Percentiles rank a stretch among this genome's conserved stretches.
phyloP scores from a whole-genome alignment of 352 stramenopile species.

The Phytopythium cucurbitacearum region DNA sequence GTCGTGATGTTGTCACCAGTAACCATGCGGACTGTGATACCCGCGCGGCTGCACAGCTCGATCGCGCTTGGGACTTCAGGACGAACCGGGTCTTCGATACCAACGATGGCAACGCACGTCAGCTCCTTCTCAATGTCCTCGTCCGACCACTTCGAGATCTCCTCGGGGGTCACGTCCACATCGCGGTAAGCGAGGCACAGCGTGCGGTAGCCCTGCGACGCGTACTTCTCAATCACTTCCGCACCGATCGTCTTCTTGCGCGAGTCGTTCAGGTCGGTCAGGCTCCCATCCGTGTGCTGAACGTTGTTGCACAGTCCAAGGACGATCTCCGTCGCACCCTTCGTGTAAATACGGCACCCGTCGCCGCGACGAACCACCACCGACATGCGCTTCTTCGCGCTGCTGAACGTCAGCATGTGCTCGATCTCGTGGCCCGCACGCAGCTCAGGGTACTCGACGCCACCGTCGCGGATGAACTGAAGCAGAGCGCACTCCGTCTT shows the following conservation, averaged over 20 bases:
- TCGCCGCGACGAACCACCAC: slow-evolving; percentile 40
- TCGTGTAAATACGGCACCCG: slow-evolving; percentile 70
- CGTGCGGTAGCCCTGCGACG: slow-evolving; percentile 77
- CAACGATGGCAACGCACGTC: slow-evolving; percentile 88
- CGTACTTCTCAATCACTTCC: slow-evolving; percentile 72
- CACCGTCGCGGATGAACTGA: slow-evolving; percentile 65
- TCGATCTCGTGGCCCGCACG: slow-evolving; percentile 45
- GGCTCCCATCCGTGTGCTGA: slow-evolving; percentile 55
- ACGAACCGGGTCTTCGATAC: slow-evolving; percentile 94
- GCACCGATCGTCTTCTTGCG: slow-evolving; percentile 31
- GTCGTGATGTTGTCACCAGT: too few relatives aligned
- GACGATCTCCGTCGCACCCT: slow-evolving; percentile 73
- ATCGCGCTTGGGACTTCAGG: slow-evolving; percentile 93
- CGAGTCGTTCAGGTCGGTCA: slow-evolving; percentile 55
- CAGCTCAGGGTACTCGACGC: slow-evolving; percentile 52
- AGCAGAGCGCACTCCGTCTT: slow-evolving; percentile 80
- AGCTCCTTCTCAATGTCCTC: slow-evolving; percentile 33
- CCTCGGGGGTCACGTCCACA: slow-evolving; percentile 48
- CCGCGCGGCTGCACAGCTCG: too few relatives aligned
- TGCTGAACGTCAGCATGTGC: slow-evolving; percentile 84
- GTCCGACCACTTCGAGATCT: slow-evolving; percentile 55
- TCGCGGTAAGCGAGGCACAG: slow-evolving; percentile 85
- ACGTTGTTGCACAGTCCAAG: slow-evolving; percentile 65
- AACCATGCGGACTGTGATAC: too few relatives aligned
- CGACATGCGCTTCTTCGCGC: slow-evolving; percentile 81